Evolutionary conservation across 257 asterid species (phyloP), one percentile per base, ranked within the genome.

Genomic region (Nicotiana otophora): DNA sequence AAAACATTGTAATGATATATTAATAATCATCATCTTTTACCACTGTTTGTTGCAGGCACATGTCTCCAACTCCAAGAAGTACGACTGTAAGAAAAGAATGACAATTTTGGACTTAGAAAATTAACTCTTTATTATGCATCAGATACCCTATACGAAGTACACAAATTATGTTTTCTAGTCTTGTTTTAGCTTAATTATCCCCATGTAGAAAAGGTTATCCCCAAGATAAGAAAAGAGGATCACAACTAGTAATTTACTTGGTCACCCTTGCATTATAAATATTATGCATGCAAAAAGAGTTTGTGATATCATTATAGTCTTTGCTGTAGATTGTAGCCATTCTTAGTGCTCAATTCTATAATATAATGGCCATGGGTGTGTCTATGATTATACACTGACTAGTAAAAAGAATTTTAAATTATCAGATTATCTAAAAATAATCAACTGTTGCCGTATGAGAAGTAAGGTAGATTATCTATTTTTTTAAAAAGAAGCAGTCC

Each of bases 11-110:
- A 90, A 94, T 94, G 91, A 92, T 92, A 79, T 83, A 88, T 87
- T 91, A 90, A 92, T 94, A 75, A 91, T 94, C 90, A 89, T 88
- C 93, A 81, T 90, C 97, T 91, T 90, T 92, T 84, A 84, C 89
- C 84, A 76, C 90, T 89, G 92, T 83, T 36, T 87, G 65, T 88
- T 92, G 93, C 96, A 89, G 97, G 85, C 91, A 89, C 90, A 88
- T 89, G 90, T 86, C 92, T 82, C 94, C 87, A 81, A 84, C 86
- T 76, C 87, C 81, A 68, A 63, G 55, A 48, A 74, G 8, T 80
- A 62, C 80, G 72, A 78, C 81, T 5, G 53, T 65, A 23, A 16
- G 31, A 85, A 64, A 51, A 83, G 80, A 80, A 81, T 64, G 69
- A 63, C 31, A 84, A 81, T 54, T 75, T 77, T 9, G 75, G 81